phyloP scores from a whole-genome alignment of 495 filamentous ascomycete genomes.

The Talaromyces stipitatus region DNA sequence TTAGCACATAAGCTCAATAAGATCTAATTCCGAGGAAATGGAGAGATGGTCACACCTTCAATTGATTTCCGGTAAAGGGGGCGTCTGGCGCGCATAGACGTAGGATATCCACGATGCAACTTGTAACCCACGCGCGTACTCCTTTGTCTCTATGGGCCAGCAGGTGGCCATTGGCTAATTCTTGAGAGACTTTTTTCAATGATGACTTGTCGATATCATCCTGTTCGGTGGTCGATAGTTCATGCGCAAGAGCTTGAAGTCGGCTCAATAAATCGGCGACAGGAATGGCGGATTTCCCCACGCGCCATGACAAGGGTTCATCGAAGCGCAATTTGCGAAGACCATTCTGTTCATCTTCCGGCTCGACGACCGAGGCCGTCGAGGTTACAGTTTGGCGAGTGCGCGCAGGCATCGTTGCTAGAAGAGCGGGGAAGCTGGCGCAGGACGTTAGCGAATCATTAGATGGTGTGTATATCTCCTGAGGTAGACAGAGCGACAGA shows the following conservation, averaged over 20 bases:
- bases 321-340: constrained; percentile 56
- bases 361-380: constrained; percentile 26
- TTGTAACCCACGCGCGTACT: constrained; percentile 79
- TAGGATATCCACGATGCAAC: constrained; percentile 90
- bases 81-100: constrained; percentile 91
- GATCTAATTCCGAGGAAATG: neutral
- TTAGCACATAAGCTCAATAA: constrained; percentile 4
- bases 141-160: constrained; percentile 87
- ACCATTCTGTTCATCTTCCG: constrained; percentile 22
- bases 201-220: constrained; percentile 77
- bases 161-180: constrained; percentile 75
- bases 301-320: constrained; percentile 83
- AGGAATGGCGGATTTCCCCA: constrained; percentile 75
- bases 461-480: neutral
- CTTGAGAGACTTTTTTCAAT: constrained; percentile 75
- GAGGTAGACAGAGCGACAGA: neutral
- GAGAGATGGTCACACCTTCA: constrained; percentile 58
- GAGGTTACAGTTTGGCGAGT: constrained; percentile 36
- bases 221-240: constrained; percentile 81
- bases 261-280: constrained; percentile 75
- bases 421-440: constrained; percentile 6
- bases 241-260: constrained; percentile 70
- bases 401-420: constrained; percentile 39
- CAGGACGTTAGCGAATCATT: constrained; percentile 5
- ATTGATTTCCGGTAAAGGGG: constrained; percentile 80